These are phyloP conservation scores for Monosporascus sp. DNA, from an alignment of 2,329 filamentous ascomycete species.

Conservation along the genomic window DNA sequence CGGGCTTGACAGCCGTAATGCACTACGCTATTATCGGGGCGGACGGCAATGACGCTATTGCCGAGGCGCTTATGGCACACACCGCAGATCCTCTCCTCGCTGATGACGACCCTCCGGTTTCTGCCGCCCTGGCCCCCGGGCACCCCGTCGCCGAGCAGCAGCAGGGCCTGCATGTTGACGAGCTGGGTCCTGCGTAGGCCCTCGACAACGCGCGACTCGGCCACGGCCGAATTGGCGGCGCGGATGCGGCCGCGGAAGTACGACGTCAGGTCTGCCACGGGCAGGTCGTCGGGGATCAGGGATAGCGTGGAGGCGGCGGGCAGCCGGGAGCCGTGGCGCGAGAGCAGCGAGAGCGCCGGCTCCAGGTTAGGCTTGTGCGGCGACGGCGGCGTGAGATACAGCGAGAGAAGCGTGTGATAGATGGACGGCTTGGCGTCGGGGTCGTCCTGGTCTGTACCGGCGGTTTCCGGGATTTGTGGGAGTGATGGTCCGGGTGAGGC, in stretches of 20 bases:
- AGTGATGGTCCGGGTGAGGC: constrained; percentile 26
- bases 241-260: constrained; percentile 93
- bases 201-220: constrained; percentile 72
- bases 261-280: constrained; percentile 72
- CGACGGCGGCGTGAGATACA: constrained; percentile 79
- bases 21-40: constrained; percentile 76
- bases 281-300: constrained; percentile 75
- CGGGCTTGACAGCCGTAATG: constrained; percentile 72
- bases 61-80: constrained; percentile 92
- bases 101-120: constrained; percentile 68
- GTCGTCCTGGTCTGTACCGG: constrained; percentile 35
- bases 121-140: constrained; percentile 46
- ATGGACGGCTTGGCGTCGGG: constrained; percentile 64
- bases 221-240: constrained; percentile 74
- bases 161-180: constrained; percentile 66
- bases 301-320: constrained; percentile 81
- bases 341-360: constrained; percentile 82
- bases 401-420: constrained; percentile 82
- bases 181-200: constrained; percentile 74
- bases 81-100: constrained; percentile 83
- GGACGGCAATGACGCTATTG: constrained; percentile 82
- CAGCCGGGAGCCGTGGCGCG: constrained; percentile 84
- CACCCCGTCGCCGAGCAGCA: constrained; percentile 68
- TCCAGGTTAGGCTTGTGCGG: constrained; percentile 67
- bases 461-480: constrained; percentile 19